Evolutionary conservation across 148 eudicot genomes (phyloP), one percentile per base, ranked within the genome.

Genomic region (Persicaria tinctoria): DNA sequence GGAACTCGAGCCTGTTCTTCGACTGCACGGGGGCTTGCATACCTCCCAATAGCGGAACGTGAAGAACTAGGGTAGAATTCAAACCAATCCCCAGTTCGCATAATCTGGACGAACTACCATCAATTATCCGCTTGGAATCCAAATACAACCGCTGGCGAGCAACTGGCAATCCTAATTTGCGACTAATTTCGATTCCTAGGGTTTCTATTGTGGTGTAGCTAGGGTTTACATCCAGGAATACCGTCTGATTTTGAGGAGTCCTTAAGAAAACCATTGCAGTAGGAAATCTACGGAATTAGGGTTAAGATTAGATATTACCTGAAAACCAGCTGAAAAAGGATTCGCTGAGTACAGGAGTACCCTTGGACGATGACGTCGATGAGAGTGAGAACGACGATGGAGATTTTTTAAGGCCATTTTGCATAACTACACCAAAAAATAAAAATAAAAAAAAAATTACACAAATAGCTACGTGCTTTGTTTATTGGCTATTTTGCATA

Each of bases 21-120:
- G 98, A 82, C 27, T 78, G 83, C 0, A 83, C 89, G 3, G 97
- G 98, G 45, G 97, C 87, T 78, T 88, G 96, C 96, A 90, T 91
- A 56, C 93, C 93, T 54, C 94, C 97, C 51, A 59, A 49, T 10
- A 93, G 69, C 8, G 92, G 86, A 18, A 87, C 49, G 70, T 76
- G 78, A 14, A 92, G 77, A 20, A 81, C 78, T 54, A 92, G 78
- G 46, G 86, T 86, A 2, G 92, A 89, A 68, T 82, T 75, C 50
- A 57, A 76, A 10, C 50, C 47, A 53, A 92, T 77, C 51, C 92
- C 92, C 75, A 90, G 84, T 70, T 60, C 59, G 44, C 85, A 59
- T 49, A 87, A 79, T 23, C 80, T 11, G 54, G 76, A 74, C 50
- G 41, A 41, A 14, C 68, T 62, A 45, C 80, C 76, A n/a, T 76